Evolutionary conservation across 805 yeast genomes (phyloP).

Genomic region (Ogataea chonburiensis): DNA sequence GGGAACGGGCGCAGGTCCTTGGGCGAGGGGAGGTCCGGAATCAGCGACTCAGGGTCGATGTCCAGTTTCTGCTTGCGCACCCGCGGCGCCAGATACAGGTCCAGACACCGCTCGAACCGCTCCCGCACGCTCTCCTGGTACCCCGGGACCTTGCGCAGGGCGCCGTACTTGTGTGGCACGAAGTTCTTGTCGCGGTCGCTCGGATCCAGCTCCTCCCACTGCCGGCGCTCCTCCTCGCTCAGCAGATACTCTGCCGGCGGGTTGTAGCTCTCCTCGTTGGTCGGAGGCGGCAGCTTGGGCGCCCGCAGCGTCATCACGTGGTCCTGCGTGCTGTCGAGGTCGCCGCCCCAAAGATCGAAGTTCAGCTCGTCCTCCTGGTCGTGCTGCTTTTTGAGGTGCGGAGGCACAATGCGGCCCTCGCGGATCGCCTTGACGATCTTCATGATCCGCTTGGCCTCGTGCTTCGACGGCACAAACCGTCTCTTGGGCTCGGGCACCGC

Average conservation of each 20-base stretch:
- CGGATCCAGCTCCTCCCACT: constrained; percentile 70
- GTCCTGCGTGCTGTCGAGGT: constrained; percentile 54
- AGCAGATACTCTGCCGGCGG: constrained; percentile 95
- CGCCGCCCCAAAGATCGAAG: constrained; percentile 86
- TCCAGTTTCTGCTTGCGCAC: constrained; percentile 86
- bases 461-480: constrained; percentile 93
- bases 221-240: constrained; percentile 70
- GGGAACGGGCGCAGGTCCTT: constrained; percentile 97
- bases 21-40: constrained; percentile 96
- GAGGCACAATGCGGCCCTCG: constrained; percentile 89
- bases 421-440: constrained; percentile 94
- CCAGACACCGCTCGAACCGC: constrained; percentile 90
- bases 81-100: constrained; percentile 93
- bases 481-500: constrained; percentile 97
- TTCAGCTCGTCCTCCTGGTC: constrained; percentile 49
- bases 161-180: constrained; percentile 74
- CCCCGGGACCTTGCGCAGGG: constrained; percentile 92
- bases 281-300: constrained; percentile 94
- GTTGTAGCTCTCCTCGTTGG: constrained; percentile 93
- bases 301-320: constrained; percentile 93
- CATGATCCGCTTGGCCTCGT: constrained; percentile 95
- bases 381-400: constrained; percentile 51
- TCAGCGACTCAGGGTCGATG: constrained; percentile 92
- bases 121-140: constrained; percentile 84
- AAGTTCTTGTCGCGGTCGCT: constrained; percentile 76